These are phyloP conservation scores for Fonsecaea pugnacius DNA, from an alignment of 2,329 filamentous ascomycete species.

Conservation along the genomic window DNA sequence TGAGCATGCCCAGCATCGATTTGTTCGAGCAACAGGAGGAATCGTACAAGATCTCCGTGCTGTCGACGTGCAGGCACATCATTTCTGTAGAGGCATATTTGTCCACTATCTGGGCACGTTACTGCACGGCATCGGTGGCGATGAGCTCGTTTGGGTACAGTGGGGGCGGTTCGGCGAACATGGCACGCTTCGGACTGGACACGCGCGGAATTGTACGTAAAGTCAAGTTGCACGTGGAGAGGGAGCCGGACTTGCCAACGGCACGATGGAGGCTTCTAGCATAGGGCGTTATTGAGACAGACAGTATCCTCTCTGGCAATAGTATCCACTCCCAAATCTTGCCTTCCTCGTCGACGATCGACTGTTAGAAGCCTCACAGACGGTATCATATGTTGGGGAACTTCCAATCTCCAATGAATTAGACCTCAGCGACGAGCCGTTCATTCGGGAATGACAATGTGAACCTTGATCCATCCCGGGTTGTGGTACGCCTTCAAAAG, in stretches of 20 bases:
- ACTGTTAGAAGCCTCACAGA: not conserved
- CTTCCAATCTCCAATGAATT: not conserved
- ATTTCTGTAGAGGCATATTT: constrained; percentile 55
- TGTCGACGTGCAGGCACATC: constrained; percentile 42
- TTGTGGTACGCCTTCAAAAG: not conserved
- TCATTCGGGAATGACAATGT: not conserved
- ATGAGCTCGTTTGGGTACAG: constrained; percentile 14
- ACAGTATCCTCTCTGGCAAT: not conserved
- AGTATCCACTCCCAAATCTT: not conserved
- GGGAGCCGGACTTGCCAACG: not conserved
- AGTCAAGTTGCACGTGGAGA: constrained; percentile 7
- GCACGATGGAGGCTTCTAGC: constrained; percentile 11
- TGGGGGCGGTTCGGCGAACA: constrained; percentile 4
- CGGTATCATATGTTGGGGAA: not conserved
- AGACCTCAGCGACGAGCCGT: not conserved
- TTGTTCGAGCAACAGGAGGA: constrained; percentile 52
- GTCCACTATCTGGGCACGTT: constrained; percentile 6
- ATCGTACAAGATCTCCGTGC: constrained; percentile 50
- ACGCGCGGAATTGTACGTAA: constrained; percentile 10
- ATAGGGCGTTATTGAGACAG: not conserved
- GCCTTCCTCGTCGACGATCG: not conserved
- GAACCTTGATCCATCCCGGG: not conserved
- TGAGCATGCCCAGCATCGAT: constrained; percentile 54
- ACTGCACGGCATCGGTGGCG: constrained; percentile 6
- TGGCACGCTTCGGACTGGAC: constrained; percentile 12